These are phyloP conservation scores for Daldinia sp. DNA, from an alignment of 2,329 filamentous ascomycete genomes.

Conservation along the genomic window DNA sequence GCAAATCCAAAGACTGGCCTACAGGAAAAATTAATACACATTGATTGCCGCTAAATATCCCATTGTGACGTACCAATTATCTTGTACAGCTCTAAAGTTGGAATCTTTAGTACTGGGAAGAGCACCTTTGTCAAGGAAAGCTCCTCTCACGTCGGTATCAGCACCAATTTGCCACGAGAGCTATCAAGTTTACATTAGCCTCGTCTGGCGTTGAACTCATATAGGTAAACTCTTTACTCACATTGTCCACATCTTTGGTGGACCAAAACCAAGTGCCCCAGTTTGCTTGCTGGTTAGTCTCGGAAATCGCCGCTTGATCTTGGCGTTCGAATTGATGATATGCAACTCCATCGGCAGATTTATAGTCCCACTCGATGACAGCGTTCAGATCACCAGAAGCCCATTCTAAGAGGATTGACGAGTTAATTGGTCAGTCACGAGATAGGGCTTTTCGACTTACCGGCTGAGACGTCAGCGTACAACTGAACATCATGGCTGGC, in stretches of 20 bases:
- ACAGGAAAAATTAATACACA: constrained; percentile 7
- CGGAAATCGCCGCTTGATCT: constrained; percentile 71
- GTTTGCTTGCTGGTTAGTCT: constrained; percentile 74
- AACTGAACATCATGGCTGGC: constrained; percentile 70
- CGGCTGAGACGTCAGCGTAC: constrained; percentile 76
- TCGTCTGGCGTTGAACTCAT: neutral
- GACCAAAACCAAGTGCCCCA: constrained; percentile 82
- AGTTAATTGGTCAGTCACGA: constrained; percentile 11
- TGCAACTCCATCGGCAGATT: constrained; percentile 57
- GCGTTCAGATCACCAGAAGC: constrained; percentile 67
- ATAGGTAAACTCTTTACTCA: constrained; percentile 42
- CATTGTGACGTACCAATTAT: constrained; percentile 56
- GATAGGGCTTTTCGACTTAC: constrained; percentile 51
- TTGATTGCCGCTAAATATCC: too few relatives aligned
- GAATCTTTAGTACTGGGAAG: constrained; percentile 71
- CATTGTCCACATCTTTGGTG: constrained; percentile 62
- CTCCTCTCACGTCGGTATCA: constrained; percentile 69
- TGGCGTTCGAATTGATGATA: constrained; percentile 71
- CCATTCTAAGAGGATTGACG: constrained; percentile 65
- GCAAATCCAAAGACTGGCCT: constrained; percentile 84
- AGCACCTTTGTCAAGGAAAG: constrained; percentile 69
- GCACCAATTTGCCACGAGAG: constrained; percentile 75
- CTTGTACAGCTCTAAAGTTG: constrained; percentile 71
- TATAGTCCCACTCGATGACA: constrained; percentile 69
- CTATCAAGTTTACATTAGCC: constrained; percentile 48